Base-by-base conservation (phyloP, 106 monocot genomes). In the Dendrobium catenatum region DNA sequence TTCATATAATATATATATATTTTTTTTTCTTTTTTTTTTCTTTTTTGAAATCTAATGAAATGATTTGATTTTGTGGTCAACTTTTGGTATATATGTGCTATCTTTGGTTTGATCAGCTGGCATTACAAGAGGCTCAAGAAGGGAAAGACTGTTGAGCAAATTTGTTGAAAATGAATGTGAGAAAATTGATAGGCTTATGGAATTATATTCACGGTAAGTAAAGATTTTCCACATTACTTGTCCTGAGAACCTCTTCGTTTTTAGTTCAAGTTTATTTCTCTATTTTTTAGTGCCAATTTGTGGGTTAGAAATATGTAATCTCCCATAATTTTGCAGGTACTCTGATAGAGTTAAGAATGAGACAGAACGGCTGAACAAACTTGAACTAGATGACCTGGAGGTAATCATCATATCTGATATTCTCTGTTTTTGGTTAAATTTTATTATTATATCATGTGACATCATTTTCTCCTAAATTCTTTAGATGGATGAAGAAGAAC, bases 131-230 rank as follows among this genome's bases (percentile, higher is more conserved):
- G 98, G 98, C 49, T 93, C 98, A 81, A 89, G 98, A 93, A 86
- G 93, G 76, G 95, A 95, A 9, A 89, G 98, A 85, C 78, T 98
- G 80, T 81, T 98, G 27, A 90, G 93, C 83, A 98, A 98, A 81
- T 98, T 98, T 88, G 94, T 98, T 41, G 98, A 98, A 87, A 93
- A 88, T 84, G 98, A 98, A 84, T 98, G 90, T 85, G 98, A 98
- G 83, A 98, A 98, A 79, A 91, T 98, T 61, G 98, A 98, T 80
- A 85, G 98, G 18, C 91, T 98, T 61, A 93, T 98, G 98, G 98
- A 98, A 88, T 78, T 98, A 5, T 93, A 91, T 79, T 82, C 90
- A 83, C 88, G 98, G 98, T 92, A 87, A 49, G 78, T 42, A 33
- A 79, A 51, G 11, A 51, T 51, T 51, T 11, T 51, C 11, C 51